phyloP scores from a whole-genome alignment of 441 rosid species.

The Pelargonium myrrhifolium region DNA sequence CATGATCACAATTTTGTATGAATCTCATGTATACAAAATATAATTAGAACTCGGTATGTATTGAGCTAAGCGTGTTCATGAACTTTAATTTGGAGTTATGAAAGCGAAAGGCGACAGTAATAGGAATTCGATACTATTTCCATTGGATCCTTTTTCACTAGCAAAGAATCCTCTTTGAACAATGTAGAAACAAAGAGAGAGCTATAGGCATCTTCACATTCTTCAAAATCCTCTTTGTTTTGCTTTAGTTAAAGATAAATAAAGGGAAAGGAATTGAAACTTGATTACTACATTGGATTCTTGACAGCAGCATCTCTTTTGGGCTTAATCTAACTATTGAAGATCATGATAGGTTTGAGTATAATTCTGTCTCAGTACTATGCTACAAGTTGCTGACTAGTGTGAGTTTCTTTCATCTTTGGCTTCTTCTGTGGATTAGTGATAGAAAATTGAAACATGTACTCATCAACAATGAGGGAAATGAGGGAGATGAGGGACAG shows the following conservation, averaged over 20 bases:
- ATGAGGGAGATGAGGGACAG: constrained; percentile 12
- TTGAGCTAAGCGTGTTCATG: too few relatives aligned
- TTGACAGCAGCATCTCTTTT: background rate
- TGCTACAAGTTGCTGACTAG: too few relatives aligned
- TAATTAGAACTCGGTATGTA: too few relatives aligned
- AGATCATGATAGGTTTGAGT: background rate
- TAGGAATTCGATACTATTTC: constrained; percentile 24
- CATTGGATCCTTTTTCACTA: constrained; percentile 22
- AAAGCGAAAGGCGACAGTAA: constrained; percentile 15
- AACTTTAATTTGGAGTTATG: background rate
- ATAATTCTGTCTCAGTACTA: too few relatives aligned
- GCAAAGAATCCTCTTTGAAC: constrained; percentile 26
- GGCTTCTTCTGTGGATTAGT: too few relatives aligned
- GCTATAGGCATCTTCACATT: constrained; percentile 25
- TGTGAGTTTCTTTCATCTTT: too few relatives aligned
- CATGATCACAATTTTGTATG: too few relatives aligned
- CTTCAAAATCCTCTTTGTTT: constrained; percentile 18
- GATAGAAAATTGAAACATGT: constrained; percentile 15
- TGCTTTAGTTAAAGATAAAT: constrained; percentile 22
- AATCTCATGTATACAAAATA: too few relatives aligned
- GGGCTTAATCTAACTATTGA: background rate
- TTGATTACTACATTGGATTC: constrained; percentile 13
- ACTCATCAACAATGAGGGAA: constrained; percentile 23
- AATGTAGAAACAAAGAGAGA: constrained; percentile 7
- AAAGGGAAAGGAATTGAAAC: constrained; percentile 10